phyloP scores from a whole-genome alignment of 2,329 filamentous ascomycete species.

The Botrytis pseudocinerea region DNA sequence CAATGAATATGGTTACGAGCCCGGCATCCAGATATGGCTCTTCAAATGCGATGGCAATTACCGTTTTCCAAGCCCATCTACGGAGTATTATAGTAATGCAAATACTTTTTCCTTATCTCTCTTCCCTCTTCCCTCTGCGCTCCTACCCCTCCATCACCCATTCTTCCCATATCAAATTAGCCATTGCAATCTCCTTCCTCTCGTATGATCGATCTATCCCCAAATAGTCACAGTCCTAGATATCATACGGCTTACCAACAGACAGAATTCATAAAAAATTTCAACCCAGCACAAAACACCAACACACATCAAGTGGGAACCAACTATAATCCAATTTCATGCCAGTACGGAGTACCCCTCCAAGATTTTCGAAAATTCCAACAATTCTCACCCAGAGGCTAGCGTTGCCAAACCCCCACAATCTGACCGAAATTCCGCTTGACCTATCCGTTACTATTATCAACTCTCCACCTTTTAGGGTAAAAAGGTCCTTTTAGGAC shows the following conservation, averaged over 20 bases:
- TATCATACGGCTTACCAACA: not conserved
- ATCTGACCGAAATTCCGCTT: slow-evolving; percentile 18
- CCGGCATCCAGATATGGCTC: not conserved
- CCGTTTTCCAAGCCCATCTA: not conserved
- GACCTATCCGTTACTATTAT: not conserved
- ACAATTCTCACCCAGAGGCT: not conserved
- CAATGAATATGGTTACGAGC: not conserved
- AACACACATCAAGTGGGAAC: not conserved
- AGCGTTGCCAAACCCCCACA: slow-evolving; percentile 11
- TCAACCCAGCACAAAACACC: not conserved
- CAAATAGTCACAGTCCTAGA: not conserved
- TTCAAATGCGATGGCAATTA: not conserved
- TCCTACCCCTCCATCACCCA: not conserved
- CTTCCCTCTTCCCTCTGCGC: not conserved
- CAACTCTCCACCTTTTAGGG: slow-evolving; percentile 4
- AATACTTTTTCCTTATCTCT: not conserved
- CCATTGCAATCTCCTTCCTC: not conserved
- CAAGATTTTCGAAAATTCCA: slow-evolving; percentile 9
- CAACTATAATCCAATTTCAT: not conserved
- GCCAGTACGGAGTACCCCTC: slow-evolving; percentile 12
- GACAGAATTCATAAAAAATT: not conserved
- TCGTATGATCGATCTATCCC: not conserved
- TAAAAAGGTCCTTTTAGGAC: not conserved
- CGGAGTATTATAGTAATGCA: not conserved
- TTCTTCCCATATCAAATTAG: not conserved